A percentile compares a stretch with the other conserved stretches of the same genome.
Evolutionary conservation across 2,329 filamentous ascomycete genomes (phyloP).

Genomic region (Diaporthe ampelina): DNA sequence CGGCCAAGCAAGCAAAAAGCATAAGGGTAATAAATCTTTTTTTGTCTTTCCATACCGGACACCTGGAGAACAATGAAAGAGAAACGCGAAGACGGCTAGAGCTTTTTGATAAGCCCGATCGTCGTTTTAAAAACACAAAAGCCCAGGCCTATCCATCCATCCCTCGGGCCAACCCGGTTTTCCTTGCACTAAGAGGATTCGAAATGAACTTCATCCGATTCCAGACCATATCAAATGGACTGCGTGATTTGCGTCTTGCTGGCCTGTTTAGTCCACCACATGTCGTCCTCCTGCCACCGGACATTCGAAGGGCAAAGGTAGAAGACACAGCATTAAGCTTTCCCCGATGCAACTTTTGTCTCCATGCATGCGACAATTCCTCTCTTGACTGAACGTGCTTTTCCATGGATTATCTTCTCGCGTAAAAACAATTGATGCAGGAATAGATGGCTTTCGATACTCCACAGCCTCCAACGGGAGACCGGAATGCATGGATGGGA

Average conservation of each 20-base stretch:
- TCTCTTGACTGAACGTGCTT: not conserved
- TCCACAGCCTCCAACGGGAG: constrained; percentile 8
- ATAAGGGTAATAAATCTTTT: constrained; percentile 32
- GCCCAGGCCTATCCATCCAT: not conserved
- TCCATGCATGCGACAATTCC: not conserved
- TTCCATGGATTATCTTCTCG: not conserved
- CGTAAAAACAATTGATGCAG: constrained; percentile 3
- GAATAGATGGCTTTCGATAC: not conserved
- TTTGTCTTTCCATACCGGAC: constrained; percentile 41
- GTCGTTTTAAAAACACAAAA: not conserved
- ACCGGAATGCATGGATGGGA: constrained; percentile 21
- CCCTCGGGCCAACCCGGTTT: not conserved
- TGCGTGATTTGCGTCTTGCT: not conserved
- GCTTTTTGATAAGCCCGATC: constrained; percentile 26
- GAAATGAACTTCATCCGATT: not conserved
- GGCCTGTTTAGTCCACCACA: not conserved
- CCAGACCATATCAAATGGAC: constrained; percentile 18
- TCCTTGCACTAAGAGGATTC: constrained; percentile 14
- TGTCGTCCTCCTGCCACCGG: not conserved
- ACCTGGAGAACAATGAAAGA: constrained; percentile 30
- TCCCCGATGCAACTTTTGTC: constrained; percentile 11
- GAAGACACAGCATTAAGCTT: not conserved
- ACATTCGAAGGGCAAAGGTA: constrained; percentile 13
- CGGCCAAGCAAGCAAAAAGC: constrained; percentile 28
- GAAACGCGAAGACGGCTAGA: not conserved